Conservation (phyloP, 2,329 filamentous ascomycete species). For the Penicillium sp. region DNA sequence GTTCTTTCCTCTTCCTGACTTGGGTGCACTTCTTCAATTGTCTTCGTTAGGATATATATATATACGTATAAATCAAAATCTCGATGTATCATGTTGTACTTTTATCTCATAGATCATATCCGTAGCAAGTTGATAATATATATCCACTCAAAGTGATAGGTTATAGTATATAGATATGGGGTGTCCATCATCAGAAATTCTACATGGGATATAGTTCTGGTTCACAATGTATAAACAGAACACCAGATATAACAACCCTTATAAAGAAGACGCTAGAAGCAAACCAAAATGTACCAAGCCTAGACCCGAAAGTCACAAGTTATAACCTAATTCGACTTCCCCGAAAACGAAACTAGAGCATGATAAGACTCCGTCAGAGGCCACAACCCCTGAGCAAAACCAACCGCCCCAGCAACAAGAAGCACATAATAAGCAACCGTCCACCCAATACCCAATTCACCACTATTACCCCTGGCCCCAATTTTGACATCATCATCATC, state of each 20-base stretch:
- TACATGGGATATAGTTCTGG: too few relatives aligned
- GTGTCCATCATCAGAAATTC: neutral
- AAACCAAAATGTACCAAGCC: neutral
- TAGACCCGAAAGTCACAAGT: neutral
- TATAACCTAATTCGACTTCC: neutral
- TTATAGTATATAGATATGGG: neutral
- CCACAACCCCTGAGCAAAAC: slow-evolving; percentile 72
- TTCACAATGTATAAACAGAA: neutral
- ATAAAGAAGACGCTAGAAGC: neutral
- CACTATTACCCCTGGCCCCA: slow-evolving; percentile 28
- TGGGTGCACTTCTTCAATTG: too few relatives aligned
- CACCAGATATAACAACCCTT: neutral
- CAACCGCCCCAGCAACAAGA: slow-evolving; percentile 67
- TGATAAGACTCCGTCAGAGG: slow-evolving; percentile 61
- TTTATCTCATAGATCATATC: too few relatives aligned
- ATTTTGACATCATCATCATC: slow-evolving; percentile 25
- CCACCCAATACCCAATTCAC: slow-evolving; percentile 56
- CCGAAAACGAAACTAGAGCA: slow-evolving; percentile 38
- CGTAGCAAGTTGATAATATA: neutral
- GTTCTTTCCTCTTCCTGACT: too few relatives aligned
- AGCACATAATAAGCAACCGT: slow-evolving; percentile 77
- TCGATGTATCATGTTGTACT: too few relatives aligned
- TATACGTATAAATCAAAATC: too few relatives aligned
- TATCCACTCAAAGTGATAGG: too few relatives aligned
- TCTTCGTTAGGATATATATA: too few relatives aligned